phyloP scores from a whole-genome alignment of 164 flowering plant genomes.

The Umbilicus rupestris region DNA sequence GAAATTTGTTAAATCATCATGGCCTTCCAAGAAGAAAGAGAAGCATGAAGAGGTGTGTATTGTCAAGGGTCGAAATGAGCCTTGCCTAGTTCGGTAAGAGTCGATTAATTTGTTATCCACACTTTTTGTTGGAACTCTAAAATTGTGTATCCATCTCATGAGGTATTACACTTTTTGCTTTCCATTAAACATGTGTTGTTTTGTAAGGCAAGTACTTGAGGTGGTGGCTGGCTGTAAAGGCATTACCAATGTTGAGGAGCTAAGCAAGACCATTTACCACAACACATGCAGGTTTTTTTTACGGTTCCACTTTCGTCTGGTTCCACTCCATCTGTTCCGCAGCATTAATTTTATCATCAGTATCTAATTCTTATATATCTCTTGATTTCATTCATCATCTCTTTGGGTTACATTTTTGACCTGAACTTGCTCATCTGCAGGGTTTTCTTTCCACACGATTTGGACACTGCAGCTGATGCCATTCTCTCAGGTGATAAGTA shows the following conservation, averaged over 20 bases:
- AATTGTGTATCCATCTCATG: neutral
- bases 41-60: conserved; percentile 61
- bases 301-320: conserved; percentile 4
- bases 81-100: conserved; percentile 81
- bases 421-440: conserved; percentile 36
- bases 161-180: neutral
- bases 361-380: neutral
- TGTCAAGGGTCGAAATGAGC: conserved; percentile 95
- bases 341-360: neutral
- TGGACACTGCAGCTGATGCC: conserved; percentile 80
- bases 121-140: neutral
- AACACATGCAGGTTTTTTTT: conserved; percentile 77
- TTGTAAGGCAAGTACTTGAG: conserved; percentile 90
- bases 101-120: neutral
- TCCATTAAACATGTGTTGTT: neutral
- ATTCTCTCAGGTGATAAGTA: conserved; percentile 30
- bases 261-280: conserved; percentile 66
- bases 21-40: conserved; percentile 96
- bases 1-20: conserved; percentile 57
- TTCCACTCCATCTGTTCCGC: conserved; percentile 6
- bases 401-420: neutral
- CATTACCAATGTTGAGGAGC: conserved; percentile 42
- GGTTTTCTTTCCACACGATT: conserved; percentile 92
- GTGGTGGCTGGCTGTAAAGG: conserved; percentile 92
- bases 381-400: neutral